Conservation (phyloP, 805 yeast species). For the Isabelozyma pseudorhagii region DNA sequence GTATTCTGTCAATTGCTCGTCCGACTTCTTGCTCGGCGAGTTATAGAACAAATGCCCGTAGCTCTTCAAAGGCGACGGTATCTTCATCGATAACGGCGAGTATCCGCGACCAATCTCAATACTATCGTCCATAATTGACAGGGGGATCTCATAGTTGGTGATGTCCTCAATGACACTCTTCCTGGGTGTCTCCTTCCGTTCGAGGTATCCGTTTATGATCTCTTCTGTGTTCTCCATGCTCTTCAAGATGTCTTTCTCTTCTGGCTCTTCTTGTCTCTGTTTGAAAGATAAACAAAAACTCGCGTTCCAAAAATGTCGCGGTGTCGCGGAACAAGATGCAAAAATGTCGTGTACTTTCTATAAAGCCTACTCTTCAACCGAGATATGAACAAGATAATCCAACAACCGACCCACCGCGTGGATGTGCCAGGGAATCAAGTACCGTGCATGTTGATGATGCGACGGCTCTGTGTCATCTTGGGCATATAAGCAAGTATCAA, state of each 20-base stretch:
- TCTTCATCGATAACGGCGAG: not conserved
- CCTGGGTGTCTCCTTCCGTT: not conserved
- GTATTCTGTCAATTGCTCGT: not conserved
- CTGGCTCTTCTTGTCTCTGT: not conserved
- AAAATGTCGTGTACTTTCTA: not conserved
- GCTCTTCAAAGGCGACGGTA: not conserved
- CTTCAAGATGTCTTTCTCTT: not conserved
- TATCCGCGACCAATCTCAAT: not conserved
- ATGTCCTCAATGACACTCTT: not conserved
- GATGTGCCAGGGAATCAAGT: constrained; percentile 71
- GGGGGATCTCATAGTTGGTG: not conserved
- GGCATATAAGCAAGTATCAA: constrained; percentile 4
- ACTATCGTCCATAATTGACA: not conserved
- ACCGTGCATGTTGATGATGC: constrained; percentile 10
- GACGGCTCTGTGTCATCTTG: constrained; percentile 1
- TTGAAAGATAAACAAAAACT: not conserved
- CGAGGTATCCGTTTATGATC: not conserved
- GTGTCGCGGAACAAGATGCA: not conserved
- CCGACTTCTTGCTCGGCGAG: not conserved
- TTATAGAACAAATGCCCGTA: not conserved
- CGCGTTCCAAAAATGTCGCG: not conserved
- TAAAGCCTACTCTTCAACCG: constrained; percentile 34
- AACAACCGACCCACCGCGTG: constrained; percentile 62
- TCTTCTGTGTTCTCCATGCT: not conserved
- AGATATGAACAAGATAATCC: constrained; percentile 56